Evolutionary conservation across 192 early-diverging fungal genomes (phyloP), one percentile per base, ranked within the genome.

Genomic region (Polychytrium aggregatum): DNA sequence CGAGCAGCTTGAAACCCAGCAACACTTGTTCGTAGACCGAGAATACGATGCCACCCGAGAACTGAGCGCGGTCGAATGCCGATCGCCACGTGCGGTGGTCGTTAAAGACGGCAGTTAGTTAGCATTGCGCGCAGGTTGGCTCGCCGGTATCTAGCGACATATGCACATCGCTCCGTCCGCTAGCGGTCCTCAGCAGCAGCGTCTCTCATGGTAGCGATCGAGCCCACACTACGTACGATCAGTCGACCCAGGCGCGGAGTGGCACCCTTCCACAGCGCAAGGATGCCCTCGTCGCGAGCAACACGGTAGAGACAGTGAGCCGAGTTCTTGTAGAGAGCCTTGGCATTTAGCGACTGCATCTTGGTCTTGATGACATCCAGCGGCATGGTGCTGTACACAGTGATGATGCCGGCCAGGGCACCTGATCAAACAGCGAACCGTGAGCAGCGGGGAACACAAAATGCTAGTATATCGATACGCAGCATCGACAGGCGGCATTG

Each of bases 351-450:
- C n/a, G 76, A 78, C 62, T 98, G 95, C 88, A 95, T 89, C 48
- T 85, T 81, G 10, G 95, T 98, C 65, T 98, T 98, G 48, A 94
- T 74, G n/a, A 92, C 90, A 65, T 98, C 94, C 17, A 98, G 59
- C 10, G 92, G 92, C 92, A 96, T 95, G 1, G 95, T 98, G 0
- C 84, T 68, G 55, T 94, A 98, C 0, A 95, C 92, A 0, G 91
- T 98, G 20, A 98, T 76, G 43, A 82, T 85, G 11, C 91, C 95
- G 0, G 91, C 91, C 44, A 82, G 63, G 43, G 85, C 83, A 22
- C 94, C 94, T 42, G n/a, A n/a, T n/a, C n/a, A n/a, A n/a, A n/a
- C n/a, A n/a, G n/a, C n/a, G n/a, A n/a, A n/a, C n/a, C n/a, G n/a
- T n/a, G n/a, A n/a, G n/a, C n/a, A n/a, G n/a, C n/a, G n/a, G n/a